Base-by-base conservation (phyloP, 139 green algal species). In the Desmodesmus armatus region DNA sequence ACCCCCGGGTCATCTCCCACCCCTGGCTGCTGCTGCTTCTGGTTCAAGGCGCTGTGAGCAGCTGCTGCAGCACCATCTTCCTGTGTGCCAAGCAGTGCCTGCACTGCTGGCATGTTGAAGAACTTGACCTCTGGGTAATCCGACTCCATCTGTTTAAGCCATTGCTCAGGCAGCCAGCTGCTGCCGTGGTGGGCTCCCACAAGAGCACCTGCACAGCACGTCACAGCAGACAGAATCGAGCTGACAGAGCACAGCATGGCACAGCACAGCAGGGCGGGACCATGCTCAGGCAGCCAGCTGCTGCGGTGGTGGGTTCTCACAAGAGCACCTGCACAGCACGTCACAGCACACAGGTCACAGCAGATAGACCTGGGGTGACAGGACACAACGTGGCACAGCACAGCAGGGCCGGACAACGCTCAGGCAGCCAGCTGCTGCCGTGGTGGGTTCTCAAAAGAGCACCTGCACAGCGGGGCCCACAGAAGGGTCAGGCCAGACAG, bases 131-230 rank as follows among this genome's bases (percentile, higher is more conserved):
- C n/a, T n/a, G n/a, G 44, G 58, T 19, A 51, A 9, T 53, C 76
- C 31, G 88, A 89, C 66, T 91, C 87, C 47, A 91, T 55, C 21
- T 74, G 37, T 5, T 78, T 27, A 25, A 80, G 69, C 88, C 88
- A 91, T 21, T 65, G 49, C 21, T 25, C 71, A 17, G 88, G 88
- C n/a, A 91, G 40, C 88, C 88, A 91, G 25, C 44, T 35, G 39
- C 29, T 65, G 17, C 88, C 88, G 43, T 91, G 83, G 73, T 89
- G 79, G 11, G 87, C 83, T 19, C 87, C 87, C 29, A 82, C 82
- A 39, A 90, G 33, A 0, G 83, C 87, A 6, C 87, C 87, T 85
- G 72, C 58, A 58, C 67, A 75, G 67, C 67, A 75, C 67, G 3
- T 44, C 17, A 11, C 37, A 51, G 62, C 29, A 37, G 39, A 17